These are phyloP conservation scores for Schizophyllum commune DNA, from an alignment of 1,284 basidiomycete genomes.

Conservation along the genomic window DNA sequence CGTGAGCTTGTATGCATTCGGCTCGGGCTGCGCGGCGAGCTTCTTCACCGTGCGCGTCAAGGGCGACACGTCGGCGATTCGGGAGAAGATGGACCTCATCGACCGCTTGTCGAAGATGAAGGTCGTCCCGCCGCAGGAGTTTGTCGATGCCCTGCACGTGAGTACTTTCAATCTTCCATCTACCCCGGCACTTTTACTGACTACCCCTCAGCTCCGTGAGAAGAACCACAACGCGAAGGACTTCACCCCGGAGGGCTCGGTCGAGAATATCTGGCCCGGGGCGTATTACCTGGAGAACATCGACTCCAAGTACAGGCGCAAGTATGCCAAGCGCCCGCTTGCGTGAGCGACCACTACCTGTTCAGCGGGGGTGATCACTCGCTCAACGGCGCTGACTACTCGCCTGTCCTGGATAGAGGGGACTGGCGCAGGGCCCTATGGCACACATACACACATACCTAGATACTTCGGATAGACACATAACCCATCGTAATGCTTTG, in stretches of 20 bases:
- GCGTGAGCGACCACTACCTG: conserved; percentile 20
- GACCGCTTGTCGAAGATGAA: conserved; percentile 80
- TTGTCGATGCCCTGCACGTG: conserved; percentile 44
- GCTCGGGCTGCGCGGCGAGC: conserved; percentile 84
- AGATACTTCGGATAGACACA: neutral
- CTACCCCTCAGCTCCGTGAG: conserved; percentile 68
- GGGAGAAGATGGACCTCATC: conserved; percentile 72
- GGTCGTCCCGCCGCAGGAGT: conserved; percentile 84
- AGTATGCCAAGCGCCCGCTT: conserved; percentile 60
- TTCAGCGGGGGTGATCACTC: no score
- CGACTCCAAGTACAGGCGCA: conserved; percentile 89
- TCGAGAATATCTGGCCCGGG: conserved; percentile 93
- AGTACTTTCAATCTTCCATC: conserved; percentile 25
- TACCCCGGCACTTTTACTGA: conserved; percentile 3
- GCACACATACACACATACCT: neutral
- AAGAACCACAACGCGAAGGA: conserved; percentile 91
- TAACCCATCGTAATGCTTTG: neutral
- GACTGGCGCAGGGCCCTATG: neutral
- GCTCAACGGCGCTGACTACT: no score
- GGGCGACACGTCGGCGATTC: conserved; percentile 80
- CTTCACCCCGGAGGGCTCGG: conserved; percentile 80
- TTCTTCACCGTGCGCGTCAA: conserved; percentile 86
- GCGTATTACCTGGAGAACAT: conserved; percentile 91
- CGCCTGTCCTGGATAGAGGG: neutral
- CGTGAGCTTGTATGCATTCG: conserved; percentile 90